Evolutionary conservation across 768 basidiomycete species (phyloP).

Genomic region (Rickenella mellea): DNA sequence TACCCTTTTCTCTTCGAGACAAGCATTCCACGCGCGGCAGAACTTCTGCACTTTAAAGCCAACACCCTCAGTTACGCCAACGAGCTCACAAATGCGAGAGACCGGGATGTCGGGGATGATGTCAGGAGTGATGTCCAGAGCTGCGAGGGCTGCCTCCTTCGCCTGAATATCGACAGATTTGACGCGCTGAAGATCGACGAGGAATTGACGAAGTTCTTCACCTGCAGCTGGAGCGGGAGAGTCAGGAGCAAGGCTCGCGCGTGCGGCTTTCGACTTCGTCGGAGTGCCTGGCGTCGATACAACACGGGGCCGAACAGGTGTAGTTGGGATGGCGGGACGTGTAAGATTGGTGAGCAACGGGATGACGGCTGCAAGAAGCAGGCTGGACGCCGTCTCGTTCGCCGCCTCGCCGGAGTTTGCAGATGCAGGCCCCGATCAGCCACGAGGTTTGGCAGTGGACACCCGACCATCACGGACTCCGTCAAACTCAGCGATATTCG

Average conservation of each 20-base stretch:
- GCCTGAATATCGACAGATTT: background rate
- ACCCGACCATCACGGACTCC: constrained; percentile 8
- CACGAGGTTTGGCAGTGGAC: constrained; percentile 3
- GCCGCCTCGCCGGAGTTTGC: no score
- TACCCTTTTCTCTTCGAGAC: constrained; percentile 7
- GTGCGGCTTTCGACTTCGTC: no score
- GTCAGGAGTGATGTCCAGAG: constrained; percentile 8
- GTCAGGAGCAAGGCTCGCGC: background rate
- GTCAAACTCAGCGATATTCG: constrained; percentile 8
- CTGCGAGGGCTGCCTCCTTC: background rate
- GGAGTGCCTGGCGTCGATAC: no score
- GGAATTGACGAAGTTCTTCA: background rate
- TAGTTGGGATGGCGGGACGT: background rate
- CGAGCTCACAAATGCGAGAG: constrained; percentile 9
- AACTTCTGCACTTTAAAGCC: constrained; percentile 8
- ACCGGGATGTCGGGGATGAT: constrained; percentile 10
- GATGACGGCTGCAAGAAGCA: constrained; percentile 6
- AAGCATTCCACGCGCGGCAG: constrained; percentile 8
- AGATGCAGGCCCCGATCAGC: constrained; percentile 5
- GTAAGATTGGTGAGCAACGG: background rate
- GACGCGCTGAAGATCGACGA: background rate
- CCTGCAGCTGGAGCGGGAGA: background rate
- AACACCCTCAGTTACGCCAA: constrained; percentile 10
- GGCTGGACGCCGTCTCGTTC: no score
- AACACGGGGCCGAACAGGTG: no score